These are phyloP conservation scores for Ramaria rubella DNA, from an alignment of 768 basidiomycete species.

Conservation along the genomic window DNA sequence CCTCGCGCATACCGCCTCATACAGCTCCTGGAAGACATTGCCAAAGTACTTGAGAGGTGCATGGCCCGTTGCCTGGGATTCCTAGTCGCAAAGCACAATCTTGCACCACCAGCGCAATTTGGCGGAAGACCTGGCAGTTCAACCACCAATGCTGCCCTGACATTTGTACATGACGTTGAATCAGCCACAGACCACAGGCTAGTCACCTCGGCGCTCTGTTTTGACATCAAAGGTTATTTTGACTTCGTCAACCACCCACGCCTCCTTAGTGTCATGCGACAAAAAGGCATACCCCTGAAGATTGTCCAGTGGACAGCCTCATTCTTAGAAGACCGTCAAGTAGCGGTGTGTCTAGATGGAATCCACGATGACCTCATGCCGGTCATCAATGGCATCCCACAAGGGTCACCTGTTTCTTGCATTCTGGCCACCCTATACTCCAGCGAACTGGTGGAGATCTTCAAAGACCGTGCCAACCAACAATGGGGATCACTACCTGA, in stretches of 20 bases:
- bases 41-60: slow-evolving; percentile 28
- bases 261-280: slow-evolving; percentile 7
- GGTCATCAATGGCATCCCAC: too few species aligned
- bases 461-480: neutral
- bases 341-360: slow-evolving; percentile 16
- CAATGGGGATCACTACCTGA: neutral
- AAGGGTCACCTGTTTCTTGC: too few species aligned
- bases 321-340: slow-evolving; percentile 9
- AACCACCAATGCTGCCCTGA: slow-evolving; percentile 15
- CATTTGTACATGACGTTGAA: too few species aligned
- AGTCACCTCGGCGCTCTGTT: slow-evolving; percentile 19
- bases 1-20: slow-evolving; percentile 30
- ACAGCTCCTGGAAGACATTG: too few species aligned
- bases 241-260: slow-evolving; percentile 18
- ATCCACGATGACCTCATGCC: neutral
- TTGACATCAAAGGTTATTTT: too few species aligned
- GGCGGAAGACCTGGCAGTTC: slow-evolving; percentile 15
- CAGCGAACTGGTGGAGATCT: neutral
- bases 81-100: slow-evolving; percentile 19
- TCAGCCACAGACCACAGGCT: slow-evolving; percentile 15
- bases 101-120: slow-evolving; percentile 26
- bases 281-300: slow-evolving; percentile 9
- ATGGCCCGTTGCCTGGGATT: slow-evolving; percentile 23
- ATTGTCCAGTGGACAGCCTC: slow-evolving; percentile 12
- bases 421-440: neutral